phyloP scores from a whole-genome alignment of 208 protist genomes.

The Leishmania amazonensis region DNA sequence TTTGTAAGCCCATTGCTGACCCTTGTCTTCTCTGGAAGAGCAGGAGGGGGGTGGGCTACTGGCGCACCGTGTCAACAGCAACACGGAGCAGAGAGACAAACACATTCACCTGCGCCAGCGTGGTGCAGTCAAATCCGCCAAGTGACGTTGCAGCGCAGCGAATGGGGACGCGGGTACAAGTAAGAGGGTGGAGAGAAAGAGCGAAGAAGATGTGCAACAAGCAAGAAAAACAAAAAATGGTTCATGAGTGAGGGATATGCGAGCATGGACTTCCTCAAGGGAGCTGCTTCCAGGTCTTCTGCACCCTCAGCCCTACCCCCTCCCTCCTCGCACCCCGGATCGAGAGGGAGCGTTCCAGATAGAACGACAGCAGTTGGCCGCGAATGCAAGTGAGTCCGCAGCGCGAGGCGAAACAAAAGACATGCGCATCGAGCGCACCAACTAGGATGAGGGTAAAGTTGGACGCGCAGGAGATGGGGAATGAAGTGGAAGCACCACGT shows the following conservation, averaged over 20 bases:
- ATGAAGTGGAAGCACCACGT: neutral
- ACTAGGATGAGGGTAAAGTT: neutral
- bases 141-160: neutral
- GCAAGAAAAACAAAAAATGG: neutral
- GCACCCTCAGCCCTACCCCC: neutral
- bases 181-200: neutral
- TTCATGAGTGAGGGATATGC: neutral
- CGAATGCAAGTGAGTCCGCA: neutral
- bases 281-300: neutral
- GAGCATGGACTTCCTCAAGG: neutral
- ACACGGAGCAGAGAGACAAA: neutral
- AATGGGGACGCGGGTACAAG: neutral
- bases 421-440: neutral
- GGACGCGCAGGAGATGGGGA: neutral
- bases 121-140: neutral
- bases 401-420: neutral
- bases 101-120: neutral
- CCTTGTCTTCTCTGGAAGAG: neutral
- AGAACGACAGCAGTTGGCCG: neutral
- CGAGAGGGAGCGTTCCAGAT: neutral
- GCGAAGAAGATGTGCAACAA: neutral
- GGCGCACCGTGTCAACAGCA: neutral
- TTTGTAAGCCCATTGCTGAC: conserved; percentile 30
- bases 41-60: neutral
- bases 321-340: neutral